A percentile compares a stretch with the other conserved stretches of the same genome.
phyloP scores from a whole-genome alignment of 1,139 yeast species.

The Hyphopichia pseudoburtonii region DNA sequence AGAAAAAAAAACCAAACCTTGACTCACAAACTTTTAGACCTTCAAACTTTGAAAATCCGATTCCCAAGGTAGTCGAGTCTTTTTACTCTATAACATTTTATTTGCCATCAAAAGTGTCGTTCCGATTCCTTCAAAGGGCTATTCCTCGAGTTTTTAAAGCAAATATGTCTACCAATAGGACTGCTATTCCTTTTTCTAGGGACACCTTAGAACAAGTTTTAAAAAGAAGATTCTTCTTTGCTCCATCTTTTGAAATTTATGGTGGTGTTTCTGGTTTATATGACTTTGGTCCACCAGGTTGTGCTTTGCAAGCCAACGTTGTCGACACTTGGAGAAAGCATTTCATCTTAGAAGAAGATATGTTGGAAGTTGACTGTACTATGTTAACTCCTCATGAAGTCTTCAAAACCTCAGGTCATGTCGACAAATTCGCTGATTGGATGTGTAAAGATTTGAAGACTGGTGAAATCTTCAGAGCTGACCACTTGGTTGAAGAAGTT shows the following conservation, averaged over 20 bases:
- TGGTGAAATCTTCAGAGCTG: conserved; percentile 98
- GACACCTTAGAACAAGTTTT: conserved; percentile 87
- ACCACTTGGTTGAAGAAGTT: conserved; percentile 96
- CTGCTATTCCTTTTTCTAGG: conserved; percentile 61
- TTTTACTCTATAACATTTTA: no score
- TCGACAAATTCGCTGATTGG: conserved; percentile 98
- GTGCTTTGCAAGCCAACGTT: conserved; percentile 95
- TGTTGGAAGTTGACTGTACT: conserved; percentile 98
- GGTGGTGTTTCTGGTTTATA: conserved; percentile 98
- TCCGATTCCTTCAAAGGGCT: conserved; percentile 2
- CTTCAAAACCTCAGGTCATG: conserved; percentile 97
- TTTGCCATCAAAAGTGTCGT: conserved; percentile 3
- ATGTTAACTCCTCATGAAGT: conserved; percentile 98
- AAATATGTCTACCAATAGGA: conserved; percentile 30
- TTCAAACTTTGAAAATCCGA: no score
- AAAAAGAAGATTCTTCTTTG: conserved; percentile 94
- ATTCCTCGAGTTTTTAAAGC: conserved; percentile 6
- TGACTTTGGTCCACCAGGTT: conserved; percentile 99
- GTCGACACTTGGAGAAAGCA: conserved; percentile 97
- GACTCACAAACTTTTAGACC: no score
- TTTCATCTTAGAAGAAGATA: conserved; percentile 94
- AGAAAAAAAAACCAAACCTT: no score
- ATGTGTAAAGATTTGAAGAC: conserved; percentile 95
- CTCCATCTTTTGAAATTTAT: conserved; percentile 95
- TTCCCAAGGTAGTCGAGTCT: no score